Base-by-base conservation (phyloP, 306 rosid genomes). In the Quillaja saponaria region DNA sequence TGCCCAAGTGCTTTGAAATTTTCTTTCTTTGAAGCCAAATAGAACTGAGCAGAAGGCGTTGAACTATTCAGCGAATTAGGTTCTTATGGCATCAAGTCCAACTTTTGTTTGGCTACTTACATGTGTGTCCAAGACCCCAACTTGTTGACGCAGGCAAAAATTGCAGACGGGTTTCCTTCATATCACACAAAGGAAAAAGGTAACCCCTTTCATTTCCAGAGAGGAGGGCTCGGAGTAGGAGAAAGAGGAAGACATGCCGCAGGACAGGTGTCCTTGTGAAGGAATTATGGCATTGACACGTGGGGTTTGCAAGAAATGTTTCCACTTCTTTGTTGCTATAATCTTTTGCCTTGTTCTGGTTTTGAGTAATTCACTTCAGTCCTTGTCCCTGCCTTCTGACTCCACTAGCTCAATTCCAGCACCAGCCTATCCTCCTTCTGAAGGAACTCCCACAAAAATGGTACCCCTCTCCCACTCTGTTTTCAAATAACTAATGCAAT, bases 251-350 rank as follows among this genome's bases (percentile, higher is more conserved):
- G 61, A 16, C 78, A 81, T 78, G 83, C 46, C 0, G 55, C 61
- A 35, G 15, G 71, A 78, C 84, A 67, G 37, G 75, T 78, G 87
- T 68, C 77, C 11, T 46, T 13, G 7, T 1, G 21, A 15, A n/a
- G 14, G 61, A 49, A 8, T 52, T 44, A 0, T 28, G 3, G 8
- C 41, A 13, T 37, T 6, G 60, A 75, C 77, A 61, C 72, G 77
- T 67, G 71, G 55, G 5, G 33, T 38, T 53, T 51, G 8, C 80
- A 61, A 13, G 10, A 15, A 0, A 61, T 42, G 10, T 63, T 40
- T 72, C 57, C 60, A 53, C 20, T 61, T 61, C 52, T 34, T 33
- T 14, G 28, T 15, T 9, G 20, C 62, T 7, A 1, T 14, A 16
- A 17, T 65, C 4, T 60, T 14, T 13, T 66, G 48, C 76, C 46